Base-by-base conservation (phyloP, 495 filamentous ascomycete species). In the Ramalina peruviana region DNA sequence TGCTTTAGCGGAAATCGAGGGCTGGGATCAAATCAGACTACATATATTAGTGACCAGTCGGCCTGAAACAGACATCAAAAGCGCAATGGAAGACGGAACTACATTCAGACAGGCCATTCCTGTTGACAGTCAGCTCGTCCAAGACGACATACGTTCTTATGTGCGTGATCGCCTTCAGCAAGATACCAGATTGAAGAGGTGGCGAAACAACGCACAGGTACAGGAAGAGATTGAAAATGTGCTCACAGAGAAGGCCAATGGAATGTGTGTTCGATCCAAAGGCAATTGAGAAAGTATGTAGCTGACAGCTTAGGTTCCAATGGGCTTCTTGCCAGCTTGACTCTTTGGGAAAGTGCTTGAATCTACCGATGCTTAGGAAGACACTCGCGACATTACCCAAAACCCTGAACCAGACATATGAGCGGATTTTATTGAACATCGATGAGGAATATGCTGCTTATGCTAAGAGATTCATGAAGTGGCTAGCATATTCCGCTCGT, bases 321-420 rank as follows among this genome's bases (percentile, higher is more conserved):
- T 68, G 65, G 55, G 61, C 65, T 27, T 60, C 60, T 53, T 68
- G 61, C 54, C 66, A 71, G 41, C 58, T 71, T 20, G 53, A 59
- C 2, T 57, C 54, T 1, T 42, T 71, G 6, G 36, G 46, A 39
- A 49, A 48, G n/a, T 62, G 61, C 36, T 19, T 45, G 21, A 67
- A 53, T 39, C 39, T 52, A 23, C 58, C 57, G 30, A 53, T 58
- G 25, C 54, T 70, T 13, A 50, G 64, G 15, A 23, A 63, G 39
- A 58, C 57, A 21, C 50, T 70, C 10, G 37, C 40, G 10, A 56
- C 58, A 1, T 49, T 70, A 23, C 68, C 68, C 0, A 59, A 52
- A 17, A 62, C 58, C 44, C 47, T 69, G 13, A 63, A 69, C 44
- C 50, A 62, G 46, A 67, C 65, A 23, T 69, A 69, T 45, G 57